phyloP scores from a whole-genome alignment of 129 eudicot species.

The Kitagawia praeruptora region DNA sequence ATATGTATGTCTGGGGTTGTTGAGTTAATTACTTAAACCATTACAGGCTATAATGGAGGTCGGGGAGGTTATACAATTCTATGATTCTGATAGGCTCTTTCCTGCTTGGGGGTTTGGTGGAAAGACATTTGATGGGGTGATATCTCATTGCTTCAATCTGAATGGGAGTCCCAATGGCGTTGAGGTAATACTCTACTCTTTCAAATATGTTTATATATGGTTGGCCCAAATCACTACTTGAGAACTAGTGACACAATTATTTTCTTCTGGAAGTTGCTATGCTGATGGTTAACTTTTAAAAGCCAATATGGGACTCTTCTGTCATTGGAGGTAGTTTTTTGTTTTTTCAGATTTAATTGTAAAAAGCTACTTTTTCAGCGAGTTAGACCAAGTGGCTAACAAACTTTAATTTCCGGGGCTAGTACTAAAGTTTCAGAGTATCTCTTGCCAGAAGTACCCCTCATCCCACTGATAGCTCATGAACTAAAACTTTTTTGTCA shows the following conservation, averaged over 20 bases:
- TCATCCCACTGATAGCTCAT: too few species aligned
- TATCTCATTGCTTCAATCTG: slow-evolving; percentile 93
- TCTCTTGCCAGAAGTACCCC: too few species aligned
- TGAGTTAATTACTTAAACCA: slow-evolving; percentile 5
- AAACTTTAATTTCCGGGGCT: too few species aligned
- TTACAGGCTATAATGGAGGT: slow-evolving; percentile 82
- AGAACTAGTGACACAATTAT: neutral
- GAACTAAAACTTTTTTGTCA: too few species aligned
- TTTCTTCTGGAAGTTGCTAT: neutral
- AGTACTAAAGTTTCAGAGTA: too few species aligned
- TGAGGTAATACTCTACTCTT: slow-evolving; percentile 40
- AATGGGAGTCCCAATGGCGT: slow-evolving; percentile 39
- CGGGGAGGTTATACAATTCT: slow-evolving; percentile 92
- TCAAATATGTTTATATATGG: neutral
- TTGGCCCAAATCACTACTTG: neutral
- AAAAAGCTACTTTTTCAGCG: too few species aligned
- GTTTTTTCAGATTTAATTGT: too few species aligned
- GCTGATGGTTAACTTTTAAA: neutral
- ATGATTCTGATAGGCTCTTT: slow-evolving; percentile 75
- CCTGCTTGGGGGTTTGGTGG: slow-evolving; percentile 99
- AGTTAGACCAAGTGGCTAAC: too few species aligned
- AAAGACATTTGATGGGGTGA: slow-evolving; percentile 31
- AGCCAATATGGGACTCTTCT: neutral
- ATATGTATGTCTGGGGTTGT: neutral
- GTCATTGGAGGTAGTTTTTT: too few species aligned